Evolutionary conservation across 768 basidiomycete genomes (phyloP), one percentile per base, ranked within the genome.

Genomic region (Paxillus ammoniavirescens): DNA sequence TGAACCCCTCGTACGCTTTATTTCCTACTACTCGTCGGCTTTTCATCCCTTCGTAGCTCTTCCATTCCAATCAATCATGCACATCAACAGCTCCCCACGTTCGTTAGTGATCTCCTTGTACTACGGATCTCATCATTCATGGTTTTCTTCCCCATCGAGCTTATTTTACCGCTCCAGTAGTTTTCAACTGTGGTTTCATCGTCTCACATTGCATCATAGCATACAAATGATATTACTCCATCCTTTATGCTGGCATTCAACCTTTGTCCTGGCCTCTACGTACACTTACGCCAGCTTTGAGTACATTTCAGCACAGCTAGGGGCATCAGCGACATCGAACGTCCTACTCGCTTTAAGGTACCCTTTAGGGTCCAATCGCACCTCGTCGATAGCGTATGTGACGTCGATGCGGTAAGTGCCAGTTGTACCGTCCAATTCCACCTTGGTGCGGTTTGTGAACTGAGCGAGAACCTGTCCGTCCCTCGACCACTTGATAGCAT

Each of bases 401-500:
- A 87, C 80, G 15, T 72, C 59, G 38, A 82, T 70, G 3, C 61
- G 69, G 58, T 82, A 84, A 18, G 58, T 68, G 3, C 78, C 83
- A 7, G 69, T 49, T 4, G 54, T 62, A 36, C 73, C 72, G 14
- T 62, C 50, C 23, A 83, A 42, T 28, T 71, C 71, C n/a, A 86
- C 64, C 36, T 47, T 60, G 10, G 86, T 88, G 60, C 70, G 63
- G 61, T 88, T 83, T 2, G 77, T 63, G 50, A 80, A 79, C 6
- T 65, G 67, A 2, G 69, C 63, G n/a, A 88, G 59, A 2, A 71
- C 54, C 0, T 55, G 53, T 10, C 77, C 81, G 56, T 84, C 74
- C 55, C 73, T 80, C 30, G 64, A 65, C 87, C 88, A 89, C 17
- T 63, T 63, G 50, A 88, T 78, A 8, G 72, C 70, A 60, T 86